Base-by-base conservation (phyloP, 306 rosid genomes). In the Cicer arietinum region DNA sequence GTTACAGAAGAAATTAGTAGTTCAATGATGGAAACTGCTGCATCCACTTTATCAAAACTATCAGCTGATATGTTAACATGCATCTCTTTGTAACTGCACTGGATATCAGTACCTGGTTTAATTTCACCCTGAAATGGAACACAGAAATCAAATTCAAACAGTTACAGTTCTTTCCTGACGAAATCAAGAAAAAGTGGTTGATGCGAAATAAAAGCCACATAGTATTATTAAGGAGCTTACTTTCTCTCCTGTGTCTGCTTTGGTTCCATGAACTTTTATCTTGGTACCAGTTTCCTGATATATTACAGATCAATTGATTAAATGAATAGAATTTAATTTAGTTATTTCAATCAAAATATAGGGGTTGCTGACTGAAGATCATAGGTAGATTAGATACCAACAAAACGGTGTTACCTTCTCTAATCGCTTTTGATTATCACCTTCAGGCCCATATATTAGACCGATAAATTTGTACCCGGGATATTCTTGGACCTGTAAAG, bases 261-360 rank as follows among this genome's bases (percentile, higher is more conserved):
- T 92, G 76, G 81, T 79, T 69, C 93, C 96, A 68, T 89, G 88
- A 65, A 94, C 71, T 88, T 82, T 85, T 74, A 94, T 89, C 76
- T 85, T 90, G 50, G 92, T 90, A 76, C 95, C 97, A 80, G 96
- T 94, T 86, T 94, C 99, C 99, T 94, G 79, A 42, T 18, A 44
- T 13, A 67, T 61, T 46, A 52, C 42, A 57, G 47, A 73, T 60
- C 54, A 73, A 68, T 73, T 18, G 3, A 48, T 39, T 58, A 66
- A 17, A 56, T 42, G 60, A 22, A 75, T 6, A 69, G 9, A 80
- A 53, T 52, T 60, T 63, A 58, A 69, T 40, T 47, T 44, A 62
- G 30, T 5, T 14, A 71, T 67, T 47, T 61, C 78, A 62, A 63
- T 56, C 71, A 60, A 66, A 51, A 66, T 46, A 84, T 73, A 52